Percentiles rank a stretch among this genome's conserved stretches.
Conservation (phyloP, 306 rosid species). For the Prinsepia uniflora region DNA sequence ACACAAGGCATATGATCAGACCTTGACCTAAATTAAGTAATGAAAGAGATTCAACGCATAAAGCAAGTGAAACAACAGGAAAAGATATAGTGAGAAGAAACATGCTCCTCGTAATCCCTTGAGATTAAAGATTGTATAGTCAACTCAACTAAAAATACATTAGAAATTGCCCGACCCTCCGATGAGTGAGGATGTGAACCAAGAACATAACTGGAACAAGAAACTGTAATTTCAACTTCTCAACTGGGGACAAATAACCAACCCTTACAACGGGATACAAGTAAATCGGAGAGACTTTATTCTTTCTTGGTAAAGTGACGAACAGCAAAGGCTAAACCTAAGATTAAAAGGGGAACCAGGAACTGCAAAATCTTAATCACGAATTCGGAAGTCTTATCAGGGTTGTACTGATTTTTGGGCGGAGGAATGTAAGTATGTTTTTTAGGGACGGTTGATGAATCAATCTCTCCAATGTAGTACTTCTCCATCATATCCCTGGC, state of each 20-base stretch:
- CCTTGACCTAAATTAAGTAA: not conserved
- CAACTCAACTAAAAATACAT: not conserved
- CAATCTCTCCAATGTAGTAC: slow-evolving; percentile 83
- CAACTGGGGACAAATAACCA: slow-evolving; percentile 14
- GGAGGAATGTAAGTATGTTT: slow-evolving; percentile 51
- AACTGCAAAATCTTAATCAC: slow-evolving; percentile 83
- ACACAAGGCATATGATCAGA: no score
- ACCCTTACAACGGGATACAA: slow-evolving; percentile 18
- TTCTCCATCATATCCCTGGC: slow-evolving; percentile 89
- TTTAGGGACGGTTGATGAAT: slow-evolving; percentile 57
- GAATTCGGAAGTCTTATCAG: slow-evolving; percentile 69
- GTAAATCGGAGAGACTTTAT: not conserved
- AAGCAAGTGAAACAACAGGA: not conserved
- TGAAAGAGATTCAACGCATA: not conserved
- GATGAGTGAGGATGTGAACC: not conserved
- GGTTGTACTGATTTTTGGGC: slow-evolving; percentile 47
- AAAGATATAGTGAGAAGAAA: not conserved
- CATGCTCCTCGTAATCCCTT: not conserved
- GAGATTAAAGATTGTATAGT: not conserved
- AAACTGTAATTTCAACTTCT: slow-evolving; percentile 24
- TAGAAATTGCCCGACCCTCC: not conserved
- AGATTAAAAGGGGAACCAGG: slow-evolving; percentile 78
- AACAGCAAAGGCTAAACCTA: slow-evolving; percentile 82
- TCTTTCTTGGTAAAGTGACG: slow-evolving; percentile 92
- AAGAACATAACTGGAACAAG: slow-evolving; percentile 7